Evolutionary conservation across 2,329 filamentous ascomycete species (phyloP), one percentile per base, ranked within the genome.

Genomic region (Magnaporthiopsis poae): DNA sequence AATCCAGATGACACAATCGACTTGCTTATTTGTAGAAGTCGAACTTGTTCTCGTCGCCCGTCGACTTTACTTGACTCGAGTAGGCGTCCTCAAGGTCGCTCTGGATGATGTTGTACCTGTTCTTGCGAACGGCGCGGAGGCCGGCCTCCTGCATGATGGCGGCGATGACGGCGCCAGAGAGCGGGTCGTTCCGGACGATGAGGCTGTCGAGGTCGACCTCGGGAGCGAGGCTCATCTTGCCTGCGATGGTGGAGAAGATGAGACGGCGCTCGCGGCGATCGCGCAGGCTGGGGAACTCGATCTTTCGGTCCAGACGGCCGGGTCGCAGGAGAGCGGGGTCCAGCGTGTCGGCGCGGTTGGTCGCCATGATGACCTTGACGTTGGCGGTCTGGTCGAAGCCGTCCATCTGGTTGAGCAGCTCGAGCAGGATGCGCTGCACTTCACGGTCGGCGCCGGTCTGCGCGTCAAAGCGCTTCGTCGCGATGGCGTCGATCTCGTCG

Each of bases 301-400:
- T 99, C 85, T 99, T 99, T 75, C 95, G 86, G 79, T 99, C 95
- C 68, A 99, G 84, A 82, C 95, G 92, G 71, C 95, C 95, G 39
- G 95, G 95, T 73, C 95, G 92, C 69, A 99, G 86, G 69, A 99
- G 85, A 60, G 95, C 95, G 21, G 95, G 95, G 76, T 99, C 95
- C 70, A 99, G 85, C 8, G 95, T 99, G 78, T 98, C 95, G 71
- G 95, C 94, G 77, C 95, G 90, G 83, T 99, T 99, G 71, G 95
- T 99, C 71, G 95, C 95, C 95, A 99, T 99, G 81, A 99, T 99
- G 77, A 99, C 95, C 83, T 99, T 99, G 80, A 99, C 95, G 79
- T 99, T 99, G 77, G 92, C 91, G 0, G 92, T 96, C 80, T 99
- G 95, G 78, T 99, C 95, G 82, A 99, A 99, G 71, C 95, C 95